phyloP scores from a whole-genome alignment of 164 flowering plant genomes.

The Tetracentron sinense region DNA sequence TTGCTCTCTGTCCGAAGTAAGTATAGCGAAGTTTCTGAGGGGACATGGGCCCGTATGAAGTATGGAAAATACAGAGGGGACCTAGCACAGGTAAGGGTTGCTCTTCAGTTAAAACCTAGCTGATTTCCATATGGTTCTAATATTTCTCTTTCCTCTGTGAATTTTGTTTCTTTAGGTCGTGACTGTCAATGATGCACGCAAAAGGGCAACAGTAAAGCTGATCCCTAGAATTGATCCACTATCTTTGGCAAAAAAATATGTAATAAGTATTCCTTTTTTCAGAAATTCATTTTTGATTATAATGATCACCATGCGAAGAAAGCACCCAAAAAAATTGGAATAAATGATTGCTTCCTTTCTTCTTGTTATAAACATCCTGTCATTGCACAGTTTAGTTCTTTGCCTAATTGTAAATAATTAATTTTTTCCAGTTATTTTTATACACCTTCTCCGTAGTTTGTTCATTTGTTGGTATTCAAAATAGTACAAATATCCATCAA shows the following conservation, averaged over 20 bases:
- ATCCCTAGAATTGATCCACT: conserved; percentile 85
- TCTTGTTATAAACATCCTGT: too few relatives aligned
- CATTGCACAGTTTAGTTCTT: too few relatives aligned
- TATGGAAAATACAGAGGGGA: conserved; percentile 93
- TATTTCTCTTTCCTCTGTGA: background rate
- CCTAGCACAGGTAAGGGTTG: conserved; percentile 59
- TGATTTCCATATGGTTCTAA: conserved; percentile 1
- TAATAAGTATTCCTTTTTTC: conserved; percentile 24
- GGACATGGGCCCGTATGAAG: conserved; percentile 85
- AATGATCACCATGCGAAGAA: background rate
- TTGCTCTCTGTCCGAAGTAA: conserved; percentile 48
- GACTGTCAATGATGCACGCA: conserved; percentile 52
- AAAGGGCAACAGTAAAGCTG: conserved; percentile 69
- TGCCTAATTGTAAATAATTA: too few relatives aligned
- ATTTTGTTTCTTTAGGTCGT: conserved; percentile 50
- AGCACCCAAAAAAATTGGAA: background rate
- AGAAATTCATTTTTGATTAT: background rate
- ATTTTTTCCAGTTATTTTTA: too few relatives aligned
- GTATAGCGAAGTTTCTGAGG: conserved; percentile 38
- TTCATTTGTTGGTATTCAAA: too few relatives aligned
- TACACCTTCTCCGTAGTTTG: too few relatives aligned
- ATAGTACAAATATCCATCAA: too few relatives aligned
- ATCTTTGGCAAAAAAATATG: conserved; percentile 66
- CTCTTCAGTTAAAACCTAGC: background rate
- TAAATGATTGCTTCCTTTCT: background rate